These are phyloP conservation scores for Yamadazyma nakazawae DNA, from an alignment of 805 yeast species.

Conservation along the genomic window DNA sequence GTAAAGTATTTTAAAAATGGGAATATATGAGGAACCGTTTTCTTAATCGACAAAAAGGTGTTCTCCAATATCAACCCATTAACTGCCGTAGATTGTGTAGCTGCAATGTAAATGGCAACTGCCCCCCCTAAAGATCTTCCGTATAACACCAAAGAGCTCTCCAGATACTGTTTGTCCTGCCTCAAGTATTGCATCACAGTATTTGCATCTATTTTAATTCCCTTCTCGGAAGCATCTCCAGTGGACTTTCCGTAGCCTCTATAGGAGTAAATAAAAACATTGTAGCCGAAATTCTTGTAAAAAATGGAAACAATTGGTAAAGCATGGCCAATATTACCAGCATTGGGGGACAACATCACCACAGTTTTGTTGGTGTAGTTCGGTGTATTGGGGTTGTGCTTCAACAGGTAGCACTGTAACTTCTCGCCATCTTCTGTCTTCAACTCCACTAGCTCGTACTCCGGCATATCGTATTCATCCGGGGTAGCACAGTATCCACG, in stretches of 20 bases:
- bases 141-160: slow-evolving; percentile 61
- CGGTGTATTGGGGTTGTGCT: slow-evolving; percentile 41
- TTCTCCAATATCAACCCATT: slow-evolving; percentile 78
- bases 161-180: slow-evolving; percentile 49
- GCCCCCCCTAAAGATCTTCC: slow-evolving; percentile 97
- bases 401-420: slow-evolving; percentile 61
- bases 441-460: slow-evolving; percentile 56
- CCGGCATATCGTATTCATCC: slow-evolving; percentile 54
- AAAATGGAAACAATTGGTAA: slow-evolving; percentile 76
- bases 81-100: slow-evolving; percentile 48
- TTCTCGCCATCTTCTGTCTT: slow-evolving; percentile 67
- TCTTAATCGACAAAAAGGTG: slow-evolving; percentile 74
- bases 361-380: slow-evolving; percentile 61
- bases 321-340: slow-evolving; percentile 92
- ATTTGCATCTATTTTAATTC: slow-evolving; percentile 80
- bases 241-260: slow-evolving; percentile 86
- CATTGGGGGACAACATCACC: slow-evolving; percentile 82
- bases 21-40: slow-evolving; percentile 69
- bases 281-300: slow-evolving; percentile 58
- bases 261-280: slow-evolving; percentile 82
- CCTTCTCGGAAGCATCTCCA: slow-evolving; percentile 73
- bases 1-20: slow-evolving; percentile 60
- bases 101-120: slow-evolving; percentile 78
- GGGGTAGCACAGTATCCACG: slow-evolving; percentile 75
- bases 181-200: slow-evolving; percentile 60